Base-by-base conservation (phyloP, 305 asterid genomes). In the Solanum chacoense region DNA sequence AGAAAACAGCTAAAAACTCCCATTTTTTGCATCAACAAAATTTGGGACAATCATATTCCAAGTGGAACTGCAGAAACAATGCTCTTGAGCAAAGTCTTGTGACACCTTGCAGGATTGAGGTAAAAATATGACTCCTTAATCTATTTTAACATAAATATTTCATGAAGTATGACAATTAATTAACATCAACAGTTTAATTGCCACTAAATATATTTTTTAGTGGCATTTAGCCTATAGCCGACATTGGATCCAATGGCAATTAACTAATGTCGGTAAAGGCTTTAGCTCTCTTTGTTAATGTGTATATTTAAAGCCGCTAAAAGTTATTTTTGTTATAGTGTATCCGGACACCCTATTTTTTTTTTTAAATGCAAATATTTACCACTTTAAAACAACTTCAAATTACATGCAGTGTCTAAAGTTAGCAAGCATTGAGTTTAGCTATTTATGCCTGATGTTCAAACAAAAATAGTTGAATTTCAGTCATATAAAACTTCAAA, bases 31-130 rank as follows among this genome's bases (percentile, higher is more conserved):
- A 50, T 35, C 89, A 86, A 29, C 89, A 87, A 89, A 73, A 26
- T 76, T 37, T 80, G 63, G 16, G 24, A 24, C 87, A 78, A 16
- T 34, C 85, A 86, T 29, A 78, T 79, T 69, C 40, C 84, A 31
- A 81, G n/a, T 40, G 89, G 90, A 80, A 75, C 35, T 72, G 80
- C 88, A 86, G 71, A 86, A 38, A 69, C 65, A 86, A 74, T 45
- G 32, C 38, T 0, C 29, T 86, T 28, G 88, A 37, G 3, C 12
- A 72, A 69, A 86, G 1, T 20, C 77, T 85, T 72, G 37, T 55
- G 16, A 37, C 91, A 89, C 31, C 84, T n/a, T n/a, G 6, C 45
- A 24, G 7, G 72, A 4, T 85, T 71, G 78, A 74, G 89, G 89
- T 87, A 87, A 59, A 7, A 8, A 69, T 67, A 67, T 26, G 29